Evolutionary conservation across 2,329 filamentous ascomycete species (phyloP).

Genomic region (Beauveria sp.): DNA sequence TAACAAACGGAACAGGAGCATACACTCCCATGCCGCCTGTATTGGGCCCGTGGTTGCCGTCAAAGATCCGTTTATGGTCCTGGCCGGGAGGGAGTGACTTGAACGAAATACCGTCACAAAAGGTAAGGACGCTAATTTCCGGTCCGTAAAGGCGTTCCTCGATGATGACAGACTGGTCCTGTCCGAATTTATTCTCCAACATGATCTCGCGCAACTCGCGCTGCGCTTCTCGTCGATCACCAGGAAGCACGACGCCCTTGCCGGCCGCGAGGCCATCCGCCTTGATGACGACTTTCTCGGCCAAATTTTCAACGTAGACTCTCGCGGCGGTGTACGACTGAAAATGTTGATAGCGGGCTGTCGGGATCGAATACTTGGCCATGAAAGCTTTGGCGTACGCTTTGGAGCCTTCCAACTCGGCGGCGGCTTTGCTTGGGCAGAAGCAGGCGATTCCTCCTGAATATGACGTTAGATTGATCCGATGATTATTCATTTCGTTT

Average conservation of each 20-base stretch:
- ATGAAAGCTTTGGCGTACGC: conserved; percentile 76
- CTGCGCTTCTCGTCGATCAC: conserved; percentile 50
- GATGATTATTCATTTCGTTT: no score
- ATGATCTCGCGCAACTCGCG: conserved; percentile 60
- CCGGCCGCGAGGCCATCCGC: conserved; percentile 67
- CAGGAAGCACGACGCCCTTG: conserved; percentile 47
- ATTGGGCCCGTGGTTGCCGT: conserved; percentile 62
- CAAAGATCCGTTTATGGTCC: conserved; percentile 64
- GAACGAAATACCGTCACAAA: conserved; percentile 59
- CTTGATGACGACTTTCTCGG: conserved; percentile 63
- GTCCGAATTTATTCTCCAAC: conserved; percentile 57
- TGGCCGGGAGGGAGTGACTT: conserved; percentile 61
- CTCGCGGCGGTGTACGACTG: conserved; percentile 41
- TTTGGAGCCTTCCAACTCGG: conserved; percentile 70
- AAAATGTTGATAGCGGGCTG: conserved; percentile 66
- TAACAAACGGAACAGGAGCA: conserved; percentile 53
- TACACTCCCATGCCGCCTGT: conserved; percentile 74
- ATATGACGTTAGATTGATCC: not conserved
- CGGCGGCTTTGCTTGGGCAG: conserved; percentile 61
- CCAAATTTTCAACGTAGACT: conserved; percentile 52
- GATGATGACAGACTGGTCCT: conserved; percentile 62
- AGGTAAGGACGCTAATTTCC: conserved; percentile 60
- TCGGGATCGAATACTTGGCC: conserved; percentile 64
- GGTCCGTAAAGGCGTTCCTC: conserved; percentile 65
- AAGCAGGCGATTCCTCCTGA: conserved; percentile 54